A percentile compares a stretch with the other conserved stretches of the same genome.
These are phyloP conservation scores for Akebia trifoliata DNA, from an alignment of 164 flowering plant genomes.

Conservation along the genomic window DNA sequence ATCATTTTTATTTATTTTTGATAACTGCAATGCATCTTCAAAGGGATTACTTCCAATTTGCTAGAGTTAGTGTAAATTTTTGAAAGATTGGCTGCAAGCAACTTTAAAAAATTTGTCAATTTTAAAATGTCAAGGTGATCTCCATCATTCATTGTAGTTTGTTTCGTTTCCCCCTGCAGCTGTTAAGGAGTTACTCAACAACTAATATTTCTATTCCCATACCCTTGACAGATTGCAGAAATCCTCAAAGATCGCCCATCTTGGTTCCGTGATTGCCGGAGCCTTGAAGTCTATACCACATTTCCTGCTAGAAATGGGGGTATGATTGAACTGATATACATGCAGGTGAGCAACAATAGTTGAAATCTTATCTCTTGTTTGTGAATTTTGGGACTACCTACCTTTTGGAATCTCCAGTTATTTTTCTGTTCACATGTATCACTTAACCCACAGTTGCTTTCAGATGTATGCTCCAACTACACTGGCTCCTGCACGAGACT, in stretches of 20 bases:
- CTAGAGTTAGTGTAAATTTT: neutral
- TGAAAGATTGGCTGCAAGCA: neutral
- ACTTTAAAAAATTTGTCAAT: neutral
- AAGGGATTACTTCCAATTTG: neutral
- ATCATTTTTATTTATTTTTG: no score
- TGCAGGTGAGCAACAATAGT: slow-evolving; percentile 44
- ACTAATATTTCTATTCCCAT: neutral
- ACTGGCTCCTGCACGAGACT: slow-evolving; percentile 86
- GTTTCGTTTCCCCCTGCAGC: neutral
- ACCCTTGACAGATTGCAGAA: slow-evolving; percentile 65
- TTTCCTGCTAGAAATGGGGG: slow-evolving; percentile 86
- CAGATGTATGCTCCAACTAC: slow-evolving; percentile 92
- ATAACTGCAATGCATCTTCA: neutral
- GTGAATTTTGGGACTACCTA: neutral
- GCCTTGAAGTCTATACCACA: slow-evolving; percentile 68
- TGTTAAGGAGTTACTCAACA: neutral
- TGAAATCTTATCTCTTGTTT: neutral
- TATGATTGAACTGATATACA: slow-evolving; percentile 69
- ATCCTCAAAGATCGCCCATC: slow-evolving; percentile 88
- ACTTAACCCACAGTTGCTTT: slow-evolving; percentile 10
- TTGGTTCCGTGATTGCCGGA: slow-evolving; percentile 92
- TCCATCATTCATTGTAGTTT: neutral
- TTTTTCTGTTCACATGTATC: neutral
- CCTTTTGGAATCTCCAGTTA: neutral
- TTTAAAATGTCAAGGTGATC: neutral